Base-by-base conservation (phyloP, 129 eudicot genomes). In the Chrysanthemum seticuspe region DNA sequence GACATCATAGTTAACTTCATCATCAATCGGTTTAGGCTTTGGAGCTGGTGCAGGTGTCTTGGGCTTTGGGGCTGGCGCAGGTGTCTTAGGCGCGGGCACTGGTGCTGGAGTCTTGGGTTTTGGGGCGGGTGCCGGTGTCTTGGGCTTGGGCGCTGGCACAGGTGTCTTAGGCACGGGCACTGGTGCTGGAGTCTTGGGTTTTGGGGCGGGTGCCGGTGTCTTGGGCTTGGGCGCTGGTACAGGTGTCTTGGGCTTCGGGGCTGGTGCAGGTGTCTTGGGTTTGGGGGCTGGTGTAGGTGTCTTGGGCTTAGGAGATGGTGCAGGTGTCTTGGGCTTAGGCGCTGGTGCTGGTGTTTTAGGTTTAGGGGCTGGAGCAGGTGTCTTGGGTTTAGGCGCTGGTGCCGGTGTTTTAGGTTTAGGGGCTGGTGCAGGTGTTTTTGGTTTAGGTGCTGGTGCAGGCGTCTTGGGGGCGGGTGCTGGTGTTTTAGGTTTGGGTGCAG, bases 1-100 rank as follows among this genome's bases (percentile, higher is more conserved):
- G 14, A 9, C 55, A 1, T 49, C 40, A 64, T 85, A 88, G 68
- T 81, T 60, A 13, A 80, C 76, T 12, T 70, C 51, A 54, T 77
- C 83, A 1, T 57, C 85, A 11, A 77, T 77, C 14, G 74, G 72
- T 7, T 47, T n/a, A 10, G 79, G 79, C 9, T 52, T 74, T 13
- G 79, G 70, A 21, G 55, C 9, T 19, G 76, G 71, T 31, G 49
- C 3, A 13, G 58, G 58, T 11, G 58, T 13, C 50, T 13, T 19
- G 29, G 12, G 56, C n/a, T 31, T 70, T 0, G 73, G 72, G 0
- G 62, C 73, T 21, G 73, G 73, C 7, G 49, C n/a, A 0, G 58
- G n/a, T 3, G 58, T 13, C 7, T 53, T 53, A 10, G 56, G 56
- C 3, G 16, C 56, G n/a, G 58, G 58, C 58, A 13, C 58, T 0